Base-by-base conservation (phyloP, 2,329 filamentous ascomycete genomes). In the Mycosphaerella sp. region DNA sequence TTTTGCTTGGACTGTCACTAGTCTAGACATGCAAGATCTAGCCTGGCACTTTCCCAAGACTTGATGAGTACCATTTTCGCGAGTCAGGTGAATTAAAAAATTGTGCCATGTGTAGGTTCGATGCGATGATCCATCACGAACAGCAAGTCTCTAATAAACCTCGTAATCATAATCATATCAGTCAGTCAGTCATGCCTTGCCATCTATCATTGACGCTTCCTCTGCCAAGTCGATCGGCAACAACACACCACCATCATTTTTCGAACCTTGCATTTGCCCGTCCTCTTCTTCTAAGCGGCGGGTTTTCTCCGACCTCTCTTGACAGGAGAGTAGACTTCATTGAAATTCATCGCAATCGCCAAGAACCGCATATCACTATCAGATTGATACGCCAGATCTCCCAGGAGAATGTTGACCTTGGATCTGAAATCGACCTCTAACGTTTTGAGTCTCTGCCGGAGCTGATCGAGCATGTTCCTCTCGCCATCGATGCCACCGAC, bases 301-400 rank as follows among this genome's bases (percentile, higher is more conserved):
- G 41, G 35, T 35, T 53, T 54, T 51, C 52, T 43, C 28, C 56
- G 63, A 71, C 83, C 82, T 67, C 84, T 79, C 62, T 83, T 77
- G 40, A 84, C 80, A 12, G 88, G 87, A 70, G 87, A 81, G 70
- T 97, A 97, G 21, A 95, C 87, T 67, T 97, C 91, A 70, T 98
- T 98, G 71, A 97, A 98, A 71, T 97, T 98, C 89, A 98, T 97
- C 36, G 93, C 87, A 41, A 97, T 89, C 35, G 89, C 93, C 59
- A 98, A 73, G 75, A 97, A 97, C 49, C 91, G 79, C 83, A 98
- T 88, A 68, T 98, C 93, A 45, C 90, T 84, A 68, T 98, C 93
- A 0, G 89, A 85, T 70, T 97, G 91, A 71, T 94, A 91, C 7
- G 89, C 86, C 57, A 98, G 70, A 68, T 98, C 94, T 12, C 93